Evolutionary conservation across 768 basidiomycete species (phyloP).

Genomic region (Auricularia sp.): DNA sequence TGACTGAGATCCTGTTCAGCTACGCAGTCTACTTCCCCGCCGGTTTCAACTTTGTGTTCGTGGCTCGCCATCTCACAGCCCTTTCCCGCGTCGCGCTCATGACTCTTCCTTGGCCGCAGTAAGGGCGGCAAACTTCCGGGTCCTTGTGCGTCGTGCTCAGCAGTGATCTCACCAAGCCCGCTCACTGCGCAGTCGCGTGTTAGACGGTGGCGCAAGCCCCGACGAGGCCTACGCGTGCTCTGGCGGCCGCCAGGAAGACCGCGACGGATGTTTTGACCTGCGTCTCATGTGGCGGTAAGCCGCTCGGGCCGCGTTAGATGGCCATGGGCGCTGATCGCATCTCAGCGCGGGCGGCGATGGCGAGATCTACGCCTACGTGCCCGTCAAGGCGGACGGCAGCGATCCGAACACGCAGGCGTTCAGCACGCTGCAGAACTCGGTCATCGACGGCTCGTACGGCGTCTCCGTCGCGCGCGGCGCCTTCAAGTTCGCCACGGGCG

Average conservation of each 20-base stretch:
- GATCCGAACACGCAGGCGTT: slow-evolving; percentile 7
- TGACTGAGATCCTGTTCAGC: neutral
- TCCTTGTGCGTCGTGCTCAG: slow-evolving; percentile 38
- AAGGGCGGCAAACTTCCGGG: slow-evolving; percentile 68
- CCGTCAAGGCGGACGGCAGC: slow-evolving; percentile 40
- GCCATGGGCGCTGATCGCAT: neutral
- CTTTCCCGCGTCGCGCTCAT: neutral
- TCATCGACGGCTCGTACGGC: slow-evolving; percentile 47
- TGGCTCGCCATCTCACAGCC: slow-evolving; percentile 46
- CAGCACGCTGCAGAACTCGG: slow-evolving; percentile 26
- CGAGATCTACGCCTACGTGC: slow-evolving; percentile 67
- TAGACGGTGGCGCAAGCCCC: slow-evolving; percentile 39
- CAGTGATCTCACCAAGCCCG: neutral
- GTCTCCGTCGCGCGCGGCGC: slow-evolving; percentile 61
- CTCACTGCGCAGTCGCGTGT: neutral
- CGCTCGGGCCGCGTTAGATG: neutral
- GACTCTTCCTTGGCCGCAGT: neutral
- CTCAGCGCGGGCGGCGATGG: slow-evolving; percentile 42
- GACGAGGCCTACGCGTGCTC: slow-evolving; percentile 47
- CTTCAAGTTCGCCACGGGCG: slow-evolving; percentile 52
- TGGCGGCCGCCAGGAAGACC: slow-evolving; percentile 49
- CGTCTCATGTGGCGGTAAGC: slow-evolving; percentile 65
- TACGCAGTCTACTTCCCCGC: neutral
- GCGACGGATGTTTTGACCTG: slow-evolving; percentile 53
- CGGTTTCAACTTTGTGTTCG: slow-evolving; percentile 54